Conservation (phyloP, 2,329 filamentous ascomycete species). For the Trichoderma gracile region DNA sequence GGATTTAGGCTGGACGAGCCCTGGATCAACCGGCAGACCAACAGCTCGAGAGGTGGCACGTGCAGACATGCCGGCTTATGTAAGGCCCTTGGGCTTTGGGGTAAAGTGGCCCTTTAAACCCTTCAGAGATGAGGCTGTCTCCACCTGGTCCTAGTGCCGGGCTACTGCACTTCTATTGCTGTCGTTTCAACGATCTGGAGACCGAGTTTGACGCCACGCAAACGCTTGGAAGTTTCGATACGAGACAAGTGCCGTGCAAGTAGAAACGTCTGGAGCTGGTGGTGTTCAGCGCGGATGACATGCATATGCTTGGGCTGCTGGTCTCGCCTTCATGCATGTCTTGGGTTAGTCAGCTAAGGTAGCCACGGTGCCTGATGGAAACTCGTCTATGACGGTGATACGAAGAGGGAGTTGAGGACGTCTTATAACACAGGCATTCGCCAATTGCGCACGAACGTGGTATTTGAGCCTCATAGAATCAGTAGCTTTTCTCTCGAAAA, state of each 20-base stretch:
- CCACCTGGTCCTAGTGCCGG: not conserved
- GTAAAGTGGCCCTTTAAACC: not conserved
- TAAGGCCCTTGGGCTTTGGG: conserved; percentile 8
- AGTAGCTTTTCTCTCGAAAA: no score
- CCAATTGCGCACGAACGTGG: no score
- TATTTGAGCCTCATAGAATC: no score
- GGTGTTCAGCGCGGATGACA: not conserved
- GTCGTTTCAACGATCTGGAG: not conserved
- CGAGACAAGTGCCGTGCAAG: not conserved
- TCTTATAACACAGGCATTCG: no score
- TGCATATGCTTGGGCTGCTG: not conserved
- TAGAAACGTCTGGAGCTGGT: not conserved
- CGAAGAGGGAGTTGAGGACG: no score
- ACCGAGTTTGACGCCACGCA: not conserved
- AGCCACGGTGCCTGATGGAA: not conserved
- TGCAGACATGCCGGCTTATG: conserved; percentile 17
- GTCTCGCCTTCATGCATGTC: not conserved
- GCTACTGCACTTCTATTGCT: not conserved
- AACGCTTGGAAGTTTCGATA: not conserved
- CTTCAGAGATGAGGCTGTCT: not conserved
- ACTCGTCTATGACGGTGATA: no score
- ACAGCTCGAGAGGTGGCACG: conserved; percentile 15
- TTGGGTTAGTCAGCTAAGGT: not conserved
- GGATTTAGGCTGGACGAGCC: conserved; percentile 8
- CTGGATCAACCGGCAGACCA: conserved; percentile 9